phyloP scores from a whole-genome alignment of 1,139 yeast species.

The Saccharomycopsis hybrid region DNA sequence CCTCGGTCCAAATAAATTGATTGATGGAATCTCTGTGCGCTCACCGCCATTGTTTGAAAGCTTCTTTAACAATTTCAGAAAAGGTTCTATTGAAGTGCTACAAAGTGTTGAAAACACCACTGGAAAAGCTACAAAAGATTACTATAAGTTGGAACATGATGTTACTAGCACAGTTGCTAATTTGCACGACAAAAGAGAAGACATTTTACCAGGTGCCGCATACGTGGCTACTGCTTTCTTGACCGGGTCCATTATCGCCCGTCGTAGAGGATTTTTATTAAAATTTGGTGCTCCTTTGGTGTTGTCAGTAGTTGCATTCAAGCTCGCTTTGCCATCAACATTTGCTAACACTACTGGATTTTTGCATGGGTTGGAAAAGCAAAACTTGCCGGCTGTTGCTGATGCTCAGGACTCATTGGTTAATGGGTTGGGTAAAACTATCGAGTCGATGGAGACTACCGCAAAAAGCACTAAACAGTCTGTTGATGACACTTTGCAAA shows the following conservation, averaged over 20 bases:
- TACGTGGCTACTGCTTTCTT: slow-evolving; percentile 71
- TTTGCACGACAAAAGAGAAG: slow-evolving; percentile 68
- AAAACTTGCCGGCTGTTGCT: slow-evolving; percentile 60
- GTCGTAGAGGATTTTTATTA: slow-evolving; percentile 57
- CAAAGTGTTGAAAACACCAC: slow-evolving; percentile 29
- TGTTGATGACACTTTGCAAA: slow-evolving; percentile 36
- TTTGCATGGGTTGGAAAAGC: slow-evolving; percentile 61
- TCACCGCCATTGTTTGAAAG: slow-evolving; percentile 45
- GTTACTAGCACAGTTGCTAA: slow-evolving; percentile 62
- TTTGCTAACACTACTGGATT: slow-evolving; percentile 57
- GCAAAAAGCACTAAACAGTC: slow-evolving; percentile 31
- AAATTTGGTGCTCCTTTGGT: slow-evolving; percentile 57
- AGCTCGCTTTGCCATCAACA: slow-evolving; percentile 72
- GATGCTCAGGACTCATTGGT: slow-evolving; percentile 54
- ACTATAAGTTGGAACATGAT: slow-evolving; percentile 56
- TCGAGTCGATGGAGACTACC: slow-evolving; percentile 36
- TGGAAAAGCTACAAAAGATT: slow-evolving; percentile 38
- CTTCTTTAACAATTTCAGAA: slow-evolving; percentile 43
- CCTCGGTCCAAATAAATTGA: slow-evolving; percentile 39
- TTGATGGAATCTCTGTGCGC: slow-evolving; percentile 55
- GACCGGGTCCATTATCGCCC: slow-evolving; percentile 74
- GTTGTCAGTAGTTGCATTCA: slow-evolving; percentile 66
- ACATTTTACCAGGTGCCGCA: slow-evolving; percentile 66
- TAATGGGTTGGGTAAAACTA: slow-evolving; percentile 35
- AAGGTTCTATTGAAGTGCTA: slow-evolving; percentile 28